Evolutionary conservation across 345 rosid species (phyloP), one percentile per base, ranked within the genome.

Genomic region (Linum lewisii): DNA sequence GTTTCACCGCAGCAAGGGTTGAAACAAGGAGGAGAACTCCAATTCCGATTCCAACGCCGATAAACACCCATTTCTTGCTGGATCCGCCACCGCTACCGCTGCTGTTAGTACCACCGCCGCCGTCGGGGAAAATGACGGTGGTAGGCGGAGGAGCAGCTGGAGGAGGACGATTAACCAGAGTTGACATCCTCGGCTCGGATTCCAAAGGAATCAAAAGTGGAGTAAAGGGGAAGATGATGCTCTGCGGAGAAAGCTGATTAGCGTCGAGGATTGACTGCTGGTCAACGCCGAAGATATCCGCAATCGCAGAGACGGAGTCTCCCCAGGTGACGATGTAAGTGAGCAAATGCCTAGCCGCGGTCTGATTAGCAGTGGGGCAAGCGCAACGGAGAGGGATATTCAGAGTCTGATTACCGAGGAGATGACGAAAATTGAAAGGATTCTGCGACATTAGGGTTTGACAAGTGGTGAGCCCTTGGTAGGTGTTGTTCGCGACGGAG

Each of bases 391-490:
- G 77, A 18, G 98, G 96, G 32, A 77, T 88, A 2, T 57, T 50
- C 15, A 88, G 74, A 14, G 34, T 18, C 62, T 61, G 2, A 4
- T 75, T 73, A 21, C 53, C 58, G 3, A 14, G 0, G 23, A 88
- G 74, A 21, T 63, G 36, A 22, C 1, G 66, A 52, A 21, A 62
- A 6, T 19, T 66, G 63, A 67, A 74, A 14, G 74, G 63, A 38
- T 92, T 92, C 51, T 88, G 87, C 0, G 80, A 80, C 75, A 78
- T 74, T 79, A 88, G 55, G 52, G 96, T 83, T 76, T 84, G 98
- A 78, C 98, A 91, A 29, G 95, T 91, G 72, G 86, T 76, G 57
- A 91, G 78, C 51, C 95, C 95, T 63, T 91, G 98, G 74, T 84
- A 92, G 7, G 93, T 88, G 59, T 82, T 14, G 73, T 92, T 88